A percentile compares a stretch with the other conserved stretches of the same genome.
Evolutionary conservation across 176 grass and related monocot genomes (phyloP).

Genomic region (Thinopyrum elongatum): DNA sequence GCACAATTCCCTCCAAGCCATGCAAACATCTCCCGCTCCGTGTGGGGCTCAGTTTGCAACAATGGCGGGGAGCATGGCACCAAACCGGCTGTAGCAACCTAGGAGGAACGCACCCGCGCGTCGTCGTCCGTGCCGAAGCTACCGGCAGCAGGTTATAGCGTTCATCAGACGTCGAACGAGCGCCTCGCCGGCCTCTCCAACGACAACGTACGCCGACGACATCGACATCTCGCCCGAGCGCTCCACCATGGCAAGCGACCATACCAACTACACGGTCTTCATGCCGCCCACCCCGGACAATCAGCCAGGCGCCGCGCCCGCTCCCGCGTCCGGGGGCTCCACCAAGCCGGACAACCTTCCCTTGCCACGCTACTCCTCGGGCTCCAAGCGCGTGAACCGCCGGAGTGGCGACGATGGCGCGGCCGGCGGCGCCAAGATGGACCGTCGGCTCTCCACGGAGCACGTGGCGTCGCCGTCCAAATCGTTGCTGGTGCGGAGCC

Average conservation of each 20-base stretch:
- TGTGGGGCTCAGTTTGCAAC: not conserved
- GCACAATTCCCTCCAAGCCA: slow-evolving; percentile 33
- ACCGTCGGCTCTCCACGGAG: slow-evolving; percentile 40
- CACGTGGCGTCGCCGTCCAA: slow-evolving; percentile 43
- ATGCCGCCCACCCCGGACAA: slow-evolving; percentile 96
- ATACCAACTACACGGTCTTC: slow-evolving; percentile 73
- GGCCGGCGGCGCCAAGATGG: slow-evolving; percentile 36
- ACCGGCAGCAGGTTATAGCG: slow-evolving; percentile 39
- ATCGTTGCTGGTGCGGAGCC: slow-evolving; percentile 60
- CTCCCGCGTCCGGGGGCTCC: not conserved
- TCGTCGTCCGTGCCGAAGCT: slow-evolving; percentile 39
- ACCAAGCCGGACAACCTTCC: slow-evolving; percentile 43
- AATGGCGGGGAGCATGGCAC: slow-evolving; percentile 17
- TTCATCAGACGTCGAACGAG: slow-evolving; percentile 41
- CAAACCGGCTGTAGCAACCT: slow-evolving; percentile 13
- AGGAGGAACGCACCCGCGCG: not conserved
- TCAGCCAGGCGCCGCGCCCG: slow-evolving; percentile 39
- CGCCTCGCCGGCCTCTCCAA: slow-evolving; percentile 39
- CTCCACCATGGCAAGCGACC: slow-evolving; percentile 50
- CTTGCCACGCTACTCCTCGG: slow-evolving; percentile 7
- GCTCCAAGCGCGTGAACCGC: slow-evolving; percentile 32
- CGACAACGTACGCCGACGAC: slow-evolving; percentile 48
- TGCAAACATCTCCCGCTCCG: not conserved
- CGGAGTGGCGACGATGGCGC: slow-evolving; percentile 30
- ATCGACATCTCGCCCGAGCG: slow-evolving; percentile 34